These are phyloP conservation scores for Xanthoconium stramineum DNA, from an alignment of 768 basidiomycete genomes.

Conservation along the genomic window DNA sequence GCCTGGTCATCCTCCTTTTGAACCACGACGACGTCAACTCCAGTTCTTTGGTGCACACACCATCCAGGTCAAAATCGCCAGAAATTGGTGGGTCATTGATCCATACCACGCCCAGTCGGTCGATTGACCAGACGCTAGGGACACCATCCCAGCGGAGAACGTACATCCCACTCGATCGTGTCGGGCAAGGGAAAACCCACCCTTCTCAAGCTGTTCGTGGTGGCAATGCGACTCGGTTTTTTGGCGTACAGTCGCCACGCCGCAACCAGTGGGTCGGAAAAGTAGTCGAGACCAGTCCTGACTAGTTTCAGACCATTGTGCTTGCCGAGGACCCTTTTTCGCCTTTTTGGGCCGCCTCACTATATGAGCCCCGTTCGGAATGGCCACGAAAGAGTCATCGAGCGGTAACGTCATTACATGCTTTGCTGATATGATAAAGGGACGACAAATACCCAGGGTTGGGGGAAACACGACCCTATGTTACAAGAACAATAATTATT, in stretches of 20 bases:
- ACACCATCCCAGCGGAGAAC: slow-evolving; percentile 64
- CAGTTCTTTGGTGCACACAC: slow-evolving; percentile 96
- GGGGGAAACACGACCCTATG: no score
- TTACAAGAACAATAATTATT: no score
- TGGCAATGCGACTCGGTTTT: slow-evolving; percentile 43
- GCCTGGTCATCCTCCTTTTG: slow-evolving; percentile 73
- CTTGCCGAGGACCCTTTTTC: no score
- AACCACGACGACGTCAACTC: slow-evolving; percentile 69
- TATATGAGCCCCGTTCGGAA: no score
- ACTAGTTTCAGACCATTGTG: no score
- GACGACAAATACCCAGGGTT: no score
- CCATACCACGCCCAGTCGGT: background rate
- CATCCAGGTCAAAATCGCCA: slow-evolving; percentile 86
- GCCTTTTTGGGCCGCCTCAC: no score
- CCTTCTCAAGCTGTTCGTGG: slow-evolving; percentile 85
- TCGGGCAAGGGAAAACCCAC: slow-evolving; percentile 64
- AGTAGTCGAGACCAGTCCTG: no score
- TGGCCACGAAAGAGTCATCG: no score
- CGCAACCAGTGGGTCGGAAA: no score
- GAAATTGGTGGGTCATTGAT: slow-evolving; percentile 69
- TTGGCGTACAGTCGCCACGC: background rate
- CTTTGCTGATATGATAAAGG: no score
- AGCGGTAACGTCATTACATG: no score
- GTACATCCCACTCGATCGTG: slow-evolving; percentile 62
- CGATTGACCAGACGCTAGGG: slow-evolving; percentile 45